Conservation (phyloP, 805 yeast species). For the Candida manassasensis region DNA sequence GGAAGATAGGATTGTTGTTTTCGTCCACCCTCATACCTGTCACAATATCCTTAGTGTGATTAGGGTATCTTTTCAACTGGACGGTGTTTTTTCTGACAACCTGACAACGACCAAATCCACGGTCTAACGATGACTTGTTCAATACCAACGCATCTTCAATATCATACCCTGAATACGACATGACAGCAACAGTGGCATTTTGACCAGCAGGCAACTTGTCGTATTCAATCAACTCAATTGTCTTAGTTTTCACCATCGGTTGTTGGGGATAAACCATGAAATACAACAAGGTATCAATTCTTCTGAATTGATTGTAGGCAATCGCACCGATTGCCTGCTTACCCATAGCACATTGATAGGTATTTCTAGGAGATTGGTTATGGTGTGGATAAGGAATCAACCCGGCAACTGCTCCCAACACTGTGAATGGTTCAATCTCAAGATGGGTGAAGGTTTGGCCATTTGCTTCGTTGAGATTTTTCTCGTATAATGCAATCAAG, state of each 20-base stretch:
- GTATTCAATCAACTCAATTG: conserved; percentile 91
- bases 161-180: conserved; percentile 99
- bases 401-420: conserved; percentile 90
- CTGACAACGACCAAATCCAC: conserved; percentile 98
- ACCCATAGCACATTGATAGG: conserved; percentile 96
- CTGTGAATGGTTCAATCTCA: conserved; percentile 93
- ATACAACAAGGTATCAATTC: conserved; percentile 90
- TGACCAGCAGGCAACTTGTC: conserved; percentile 98
- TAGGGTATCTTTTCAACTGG: conserved; percentile 84
- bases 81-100: conserved; percentile 89
- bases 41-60: conserved; percentile 86
- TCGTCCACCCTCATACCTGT: conserved; percentile 89
- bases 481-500: conserved; percentile 83
- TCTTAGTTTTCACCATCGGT: conserved; percentile 97
- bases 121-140: conserved; percentile 87
- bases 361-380: conserved; percentile 88
- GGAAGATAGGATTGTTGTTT: conserved; percentile 74
- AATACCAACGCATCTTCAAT: conserved; percentile 97
- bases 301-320: conserved; percentile 91
- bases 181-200: conserved; percentile 97
- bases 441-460: conserved; percentile 66
- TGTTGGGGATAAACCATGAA: conserved; percentile 99
- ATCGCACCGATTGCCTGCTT: conserved; percentile 99
- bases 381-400: conserved; percentile 90
- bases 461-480: conserved; percentile 42